Percentiles rank a stretch among this genome's conserved stretches.
Evolutionary conservation across 2,329 filamentous ascomycete genomes (phyloP).

Genomic region (Pseudopithomyces maydicus): DNA sequence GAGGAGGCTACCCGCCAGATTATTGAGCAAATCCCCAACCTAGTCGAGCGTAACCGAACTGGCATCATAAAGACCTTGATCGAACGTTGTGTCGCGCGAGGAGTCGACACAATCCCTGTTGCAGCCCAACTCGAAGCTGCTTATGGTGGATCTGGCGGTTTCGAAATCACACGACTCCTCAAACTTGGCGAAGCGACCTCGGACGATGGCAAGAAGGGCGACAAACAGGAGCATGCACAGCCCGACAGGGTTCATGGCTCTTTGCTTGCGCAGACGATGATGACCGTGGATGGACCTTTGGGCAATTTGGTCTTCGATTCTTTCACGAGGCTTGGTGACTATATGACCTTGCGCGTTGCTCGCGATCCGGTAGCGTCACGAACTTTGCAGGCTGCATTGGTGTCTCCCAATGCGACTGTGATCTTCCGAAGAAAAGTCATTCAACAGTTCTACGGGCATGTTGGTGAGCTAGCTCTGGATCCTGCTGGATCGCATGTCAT

Average conservation of each 20-base stretch:
- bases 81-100: constrained; percentile 77
- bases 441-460: constrained; percentile 65
- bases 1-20: constrained; percentile 73
- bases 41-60: constrained; percentile 77
- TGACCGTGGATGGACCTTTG: constrained; percentile 72
- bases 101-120: constrained; percentile 61
- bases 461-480: constrained; percentile 65
- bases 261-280: constrained; percentile 78
- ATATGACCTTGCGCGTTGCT: constrained; percentile 64
- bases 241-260: constrained; percentile 77
- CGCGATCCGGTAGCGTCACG: constrained; percentile 64
- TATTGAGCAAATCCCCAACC: constrained; percentile 70
- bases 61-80: constrained; percentile 81
- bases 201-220: constrained; percentile 39
- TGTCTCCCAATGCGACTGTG: constrained; percentile 57
- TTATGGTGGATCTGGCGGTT: constrained; percentile 57
- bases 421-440: constrained; percentile 68
- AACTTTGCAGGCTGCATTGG: constrained; percentile 68
- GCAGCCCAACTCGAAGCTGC: constrained; percentile 62
- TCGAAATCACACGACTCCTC: constrained; percentile 64
- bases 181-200: constrained; percentile 57
- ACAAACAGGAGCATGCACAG: constrained; percentile 34
- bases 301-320: constrained; percentile 72
- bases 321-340: constrained; percentile 56
- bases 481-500: constrained; percentile 69